Evolutionary conservation across 495 filamentous ascomycete genomes (phyloP).

Genomic region (Echria macrotheca): DNA sequence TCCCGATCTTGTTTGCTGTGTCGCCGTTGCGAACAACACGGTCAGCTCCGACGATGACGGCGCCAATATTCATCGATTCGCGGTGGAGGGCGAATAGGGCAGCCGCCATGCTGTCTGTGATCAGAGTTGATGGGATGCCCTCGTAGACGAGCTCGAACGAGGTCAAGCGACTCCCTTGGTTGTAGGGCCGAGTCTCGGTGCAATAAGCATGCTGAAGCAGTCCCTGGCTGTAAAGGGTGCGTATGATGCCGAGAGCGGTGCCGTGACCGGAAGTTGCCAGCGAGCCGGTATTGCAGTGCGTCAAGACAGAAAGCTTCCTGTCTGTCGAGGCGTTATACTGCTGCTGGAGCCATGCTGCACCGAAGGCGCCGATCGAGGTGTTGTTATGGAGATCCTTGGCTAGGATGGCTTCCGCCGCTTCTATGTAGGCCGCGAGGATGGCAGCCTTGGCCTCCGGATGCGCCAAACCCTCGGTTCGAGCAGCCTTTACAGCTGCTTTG

Average conservation of each 20-base stretch:
- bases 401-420: constrained; percentile 78
- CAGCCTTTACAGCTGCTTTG: constrained; percentile 48
- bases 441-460: constrained; percentile 31
- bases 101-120: constrained; percentile 95
- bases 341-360: constrained; percentile 72
- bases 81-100: constrained; percentile 62
- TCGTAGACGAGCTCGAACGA: constrained; percentile 95
- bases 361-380: constrained; percentile 71
- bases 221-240: constrained; percentile 62
- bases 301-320: constrained; percentile 65
- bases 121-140: constrained; percentile 82
- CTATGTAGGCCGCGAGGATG: constrained; percentile 62
- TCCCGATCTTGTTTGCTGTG: constrained; percentile 98
- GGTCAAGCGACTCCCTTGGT: constrained; percentile 91
- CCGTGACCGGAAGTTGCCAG: constrained; percentile 95
- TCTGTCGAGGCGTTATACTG: constrained; percentile 37
- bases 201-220: constrained; percentile 78
- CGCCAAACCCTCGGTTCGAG: constrained; percentile 27
- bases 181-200: constrained; percentile 96
- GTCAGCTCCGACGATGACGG: constrained; percentile 91
- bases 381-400: constrained; percentile 84
- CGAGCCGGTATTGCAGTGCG: constrained; percentile 97
- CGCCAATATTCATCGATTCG: constrained; percentile 57
- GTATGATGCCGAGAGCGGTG: constrained; percentile 90
- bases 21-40: constrained; percentile 94